Evolutionary conservation across 768 basidiomycete genomes (phyloP).

Genomic region (Hydnomerulius pinastri): DNA sequence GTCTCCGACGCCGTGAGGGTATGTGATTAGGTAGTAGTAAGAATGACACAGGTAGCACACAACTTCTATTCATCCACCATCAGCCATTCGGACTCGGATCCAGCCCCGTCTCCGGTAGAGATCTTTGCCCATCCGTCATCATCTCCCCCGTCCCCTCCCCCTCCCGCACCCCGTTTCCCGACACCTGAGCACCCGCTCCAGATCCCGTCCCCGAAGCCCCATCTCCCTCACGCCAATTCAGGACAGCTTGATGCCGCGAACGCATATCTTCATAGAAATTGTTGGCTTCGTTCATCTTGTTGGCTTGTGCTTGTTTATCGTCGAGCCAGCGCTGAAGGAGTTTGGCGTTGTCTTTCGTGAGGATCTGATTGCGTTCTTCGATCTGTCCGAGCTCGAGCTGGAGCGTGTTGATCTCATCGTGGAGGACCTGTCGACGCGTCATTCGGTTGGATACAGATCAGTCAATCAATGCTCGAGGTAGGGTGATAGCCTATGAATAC

Average conservation of each 20-base stretch:
- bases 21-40: conserved; percentile 23
- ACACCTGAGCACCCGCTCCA: conserved; percentile 35
- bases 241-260: conserved; percentile 63
- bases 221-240: conserved; percentile 55
- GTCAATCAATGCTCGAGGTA: conserved; percentile 6
- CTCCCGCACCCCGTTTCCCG: conserved; percentile 46
- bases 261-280: conserved; percentile 88
- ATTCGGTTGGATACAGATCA: conserved; percentile 1
- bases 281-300: conserved; percentile 94
- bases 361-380: conserved; percentile 81
- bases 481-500: too few species aligned
- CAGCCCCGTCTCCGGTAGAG: conserved; percentile 66
- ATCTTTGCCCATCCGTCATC: conserved; percentile 71
- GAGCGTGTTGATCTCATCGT: conserved; percentile 92
- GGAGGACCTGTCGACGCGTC: conserved; percentile 63
- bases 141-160: conserved; percentile 37
- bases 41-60: conserved; percentile 2
- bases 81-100: conserved; percentile 93
- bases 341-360: conserved; percentile 92
- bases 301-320: conserved; percentile 88
- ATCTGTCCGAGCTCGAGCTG: conserved; percentile 90
- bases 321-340: conserved; percentile 97
- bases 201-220: conserved; percentile 37
- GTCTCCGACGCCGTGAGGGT: conserved; percentile 10
- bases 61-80: conserved; percentile 54